phyloP scores from a whole-genome alignment of 345 rosid genomes.

The Cardamine chenopodiifolia region DNA sequence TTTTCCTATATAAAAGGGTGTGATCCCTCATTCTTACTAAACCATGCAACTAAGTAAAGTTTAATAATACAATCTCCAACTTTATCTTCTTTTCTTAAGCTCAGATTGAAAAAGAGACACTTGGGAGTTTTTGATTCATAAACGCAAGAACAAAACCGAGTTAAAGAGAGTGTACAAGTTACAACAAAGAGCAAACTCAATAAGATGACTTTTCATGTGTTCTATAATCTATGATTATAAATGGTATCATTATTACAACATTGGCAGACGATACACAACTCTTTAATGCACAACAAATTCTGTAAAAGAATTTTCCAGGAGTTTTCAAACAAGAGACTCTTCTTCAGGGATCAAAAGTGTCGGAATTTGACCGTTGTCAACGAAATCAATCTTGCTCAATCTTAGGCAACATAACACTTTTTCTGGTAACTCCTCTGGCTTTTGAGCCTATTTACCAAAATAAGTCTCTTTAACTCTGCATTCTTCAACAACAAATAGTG shows the following conservation, averaged over 20 bases:
- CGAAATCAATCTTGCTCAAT: slow-evolving; percentile 76
- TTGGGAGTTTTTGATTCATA: not conserved
- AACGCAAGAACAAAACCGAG: not conserved
- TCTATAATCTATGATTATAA: not conserved
- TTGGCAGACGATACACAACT: slow-evolving; percentile 8
- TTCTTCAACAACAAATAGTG: slow-evolving; percentile 14
- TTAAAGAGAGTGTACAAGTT: not conserved
- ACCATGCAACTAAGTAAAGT: too few relatives aligned
- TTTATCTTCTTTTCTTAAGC: too few relatives aligned
- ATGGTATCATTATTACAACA: slow-evolving; percentile 13
- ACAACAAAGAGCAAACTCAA: not conserved
- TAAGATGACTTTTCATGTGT: not conserved
- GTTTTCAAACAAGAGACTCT: slow-evolving; percentile 23
- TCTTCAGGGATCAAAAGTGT: slow-evolving; percentile 54
- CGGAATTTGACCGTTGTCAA: slow-evolving; percentile 70
- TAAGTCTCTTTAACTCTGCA: not conserved
- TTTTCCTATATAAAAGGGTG: too few relatives aligned
- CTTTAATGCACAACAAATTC: slow-evolving; percentile 23
- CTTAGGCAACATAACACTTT: slow-evolving; percentile 76
- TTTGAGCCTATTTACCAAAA: slow-evolving; percentile 66
- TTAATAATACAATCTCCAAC: too few relatives aligned
- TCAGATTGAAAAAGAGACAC: too few relatives aligned
- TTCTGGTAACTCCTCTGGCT: slow-evolving; percentile 83
- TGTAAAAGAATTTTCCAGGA: not conserved
- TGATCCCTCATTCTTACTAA: too few relatives aligned